These are phyloP conservation scores for Acacia confusa DNA, from an alignment of 306 rosid species.

Conservation along the genomic window DNA sequence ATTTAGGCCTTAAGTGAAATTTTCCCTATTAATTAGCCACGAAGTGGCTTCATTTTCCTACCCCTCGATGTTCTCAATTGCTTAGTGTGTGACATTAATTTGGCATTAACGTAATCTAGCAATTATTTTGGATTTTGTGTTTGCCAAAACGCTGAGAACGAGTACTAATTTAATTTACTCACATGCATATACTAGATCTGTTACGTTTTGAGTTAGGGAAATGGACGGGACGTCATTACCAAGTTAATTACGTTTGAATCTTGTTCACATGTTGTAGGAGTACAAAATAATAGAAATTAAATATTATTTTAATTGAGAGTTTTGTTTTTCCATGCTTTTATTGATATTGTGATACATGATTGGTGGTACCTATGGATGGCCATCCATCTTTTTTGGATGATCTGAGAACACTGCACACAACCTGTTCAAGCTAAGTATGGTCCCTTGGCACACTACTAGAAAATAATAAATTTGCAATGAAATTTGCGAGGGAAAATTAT, in stretches of 20 bases:
- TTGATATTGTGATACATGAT: constrained; percentile 6
- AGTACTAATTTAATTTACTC: constrained; percentile 31
- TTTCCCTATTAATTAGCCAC: too few species aligned
- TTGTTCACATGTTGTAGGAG: background rate
- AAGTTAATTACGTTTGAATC: too few species aligned
- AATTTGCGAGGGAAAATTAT: too few species aligned
- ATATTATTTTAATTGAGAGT: background rate
- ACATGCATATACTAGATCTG: background rate
- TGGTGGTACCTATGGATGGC: constrained; percentile 27
- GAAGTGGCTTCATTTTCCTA: constrained; percentile 3
- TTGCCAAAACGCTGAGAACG: constrained; percentile 14
- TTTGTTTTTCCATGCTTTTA: background rate
- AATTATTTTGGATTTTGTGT: constrained; percentile 6
- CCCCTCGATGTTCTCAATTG: constrained; percentile 35
- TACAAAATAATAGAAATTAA: background rate
- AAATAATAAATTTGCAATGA: too few species aligned
- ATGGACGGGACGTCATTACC: too few species aligned
- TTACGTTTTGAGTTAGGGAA: background rate
- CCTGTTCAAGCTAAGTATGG: constrained; percentile 30
- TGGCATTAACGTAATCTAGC: background rate
- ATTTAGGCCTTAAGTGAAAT: too few species aligned
- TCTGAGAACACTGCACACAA: constrained; percentile 17
- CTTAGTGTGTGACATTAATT: constrained; percentile 20
- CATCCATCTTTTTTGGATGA: constrained; percentile 33
- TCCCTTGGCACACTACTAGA: too few species aligned